Evolutionary conservation across 441 rosid genomes (phyloP).

Genomic region (Corymbia citriodora): DNA sequence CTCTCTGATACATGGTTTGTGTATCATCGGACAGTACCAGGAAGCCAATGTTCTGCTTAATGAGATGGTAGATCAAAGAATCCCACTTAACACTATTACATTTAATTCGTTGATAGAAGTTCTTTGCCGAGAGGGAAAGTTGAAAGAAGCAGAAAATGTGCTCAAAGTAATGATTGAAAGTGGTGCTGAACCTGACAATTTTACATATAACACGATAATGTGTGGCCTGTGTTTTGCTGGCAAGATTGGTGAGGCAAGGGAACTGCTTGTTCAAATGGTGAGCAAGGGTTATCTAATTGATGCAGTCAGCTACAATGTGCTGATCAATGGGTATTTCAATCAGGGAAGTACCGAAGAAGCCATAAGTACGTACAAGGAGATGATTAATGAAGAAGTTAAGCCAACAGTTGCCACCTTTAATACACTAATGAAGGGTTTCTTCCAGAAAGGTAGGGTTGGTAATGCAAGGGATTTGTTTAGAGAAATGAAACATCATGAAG

Average conservation of each 20-base stretch:
- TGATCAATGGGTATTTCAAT: constrained; percentile 23
- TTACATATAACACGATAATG: constrained; percentile 11
- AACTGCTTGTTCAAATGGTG: constrained; percentile 3
- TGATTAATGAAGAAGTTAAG: constrained; percentile 9
- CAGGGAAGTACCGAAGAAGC: constrained; percentile 15
- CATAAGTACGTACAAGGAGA: constrained; percentile 7
- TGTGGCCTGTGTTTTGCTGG: constrained; percentile 17
- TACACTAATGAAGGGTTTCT: neutral
- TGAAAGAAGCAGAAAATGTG: constrained; percentile 6
- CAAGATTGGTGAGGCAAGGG: constrained; percentile 7
- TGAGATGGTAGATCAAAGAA: constrained; percentile 12
- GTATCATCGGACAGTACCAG: constrained; percentile 2
- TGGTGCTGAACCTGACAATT: neutral
- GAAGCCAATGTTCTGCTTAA: constrained; percentile 8
- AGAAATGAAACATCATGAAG: neutral
- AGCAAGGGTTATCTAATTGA: constrained; percentile 10
- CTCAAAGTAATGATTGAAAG: constrained; percentile 6
- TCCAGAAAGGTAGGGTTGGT: neutral
- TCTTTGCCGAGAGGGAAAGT: constrained; percentile 13
- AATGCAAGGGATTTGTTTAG: neutral
- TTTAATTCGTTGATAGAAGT: constrained; percentile 9
- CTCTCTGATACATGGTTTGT: constrained; percentile 18
- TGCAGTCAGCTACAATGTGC: constrained; percentile 14
- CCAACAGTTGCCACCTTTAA: constrained; percentile 14
- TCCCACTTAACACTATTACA: constrained; percentile 10